Evolutionary conservation across 2,329 filamentous ascomycete genomes (phyloP).

Genomic region (Orbilia javanica): DNA sequence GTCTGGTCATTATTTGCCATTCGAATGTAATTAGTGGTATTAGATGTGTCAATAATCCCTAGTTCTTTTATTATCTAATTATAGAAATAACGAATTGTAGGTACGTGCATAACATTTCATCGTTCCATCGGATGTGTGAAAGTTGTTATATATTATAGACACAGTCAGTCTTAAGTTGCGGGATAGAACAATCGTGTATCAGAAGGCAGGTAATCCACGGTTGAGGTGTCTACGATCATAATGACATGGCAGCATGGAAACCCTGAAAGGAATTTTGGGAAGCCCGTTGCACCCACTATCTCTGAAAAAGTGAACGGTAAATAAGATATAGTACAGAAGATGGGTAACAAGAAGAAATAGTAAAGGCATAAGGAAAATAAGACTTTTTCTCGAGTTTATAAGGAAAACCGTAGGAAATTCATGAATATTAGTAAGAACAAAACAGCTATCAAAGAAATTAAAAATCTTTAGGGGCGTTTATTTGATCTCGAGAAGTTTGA

Average conservation of each 20-base stretch:
- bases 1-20: background rate
- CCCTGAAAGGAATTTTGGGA: background rate
- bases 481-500: slow-evolving; percentile 87
- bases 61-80: background rate
- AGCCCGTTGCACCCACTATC: slow-evolving; percentile 2
- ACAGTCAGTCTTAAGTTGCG: no score
- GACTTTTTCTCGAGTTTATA: slow-evolving; percentile 17
- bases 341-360: slow-evolving; percentile 15
- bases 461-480: slow-evolving; percentile 66
- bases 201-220: background rate
- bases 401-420: slow-evolving; percentile 7
- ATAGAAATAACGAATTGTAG: background rate
- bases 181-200: no score
- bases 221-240: background rate
- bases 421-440: background rate
- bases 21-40: background rate
- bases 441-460: background rate
- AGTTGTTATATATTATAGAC: no score
- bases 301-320: background rate
- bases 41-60: background rate
- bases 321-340: slow-evolving; percentile 36
- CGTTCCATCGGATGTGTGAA: no score
- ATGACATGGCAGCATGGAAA: background rate
- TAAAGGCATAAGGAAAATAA: background rate
- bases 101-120: no score